These are phyloP conservation scores for Fusarium dlaminii DNA, from an alignment of 2,329 filamentous ascomycete species.

Conservation along the genomic window DNA sequence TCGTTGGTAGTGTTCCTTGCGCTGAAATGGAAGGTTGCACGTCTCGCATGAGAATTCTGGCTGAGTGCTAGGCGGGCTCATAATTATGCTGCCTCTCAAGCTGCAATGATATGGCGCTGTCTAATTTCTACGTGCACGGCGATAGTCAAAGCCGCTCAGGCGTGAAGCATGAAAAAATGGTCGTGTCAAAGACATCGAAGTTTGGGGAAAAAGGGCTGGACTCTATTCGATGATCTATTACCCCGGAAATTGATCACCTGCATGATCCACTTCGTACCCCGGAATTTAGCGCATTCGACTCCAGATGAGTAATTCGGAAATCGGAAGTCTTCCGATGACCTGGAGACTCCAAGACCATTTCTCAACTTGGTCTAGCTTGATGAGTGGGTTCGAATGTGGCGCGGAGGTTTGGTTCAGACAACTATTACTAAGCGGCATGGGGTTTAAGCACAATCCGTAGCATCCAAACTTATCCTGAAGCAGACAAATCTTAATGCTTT, in stretches of 20 bases:
- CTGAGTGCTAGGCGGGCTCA: background rate
- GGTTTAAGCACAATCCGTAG: background rate
- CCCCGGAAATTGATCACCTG: background rate
- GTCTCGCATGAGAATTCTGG: background rate
- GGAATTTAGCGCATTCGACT: background rate
- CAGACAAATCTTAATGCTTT: too few species aligned
- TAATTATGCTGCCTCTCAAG: background rate
- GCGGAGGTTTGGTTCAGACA: background rate
- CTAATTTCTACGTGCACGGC: accelerated
- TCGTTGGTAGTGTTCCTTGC: constrained; percentile 1
- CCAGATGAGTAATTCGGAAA: background rate
- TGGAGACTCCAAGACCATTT: background rate
- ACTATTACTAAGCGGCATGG: background rate
- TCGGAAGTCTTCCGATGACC: background rate
- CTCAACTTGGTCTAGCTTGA: background rate
- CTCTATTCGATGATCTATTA: background rate
- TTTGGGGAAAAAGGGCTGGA: background rate
- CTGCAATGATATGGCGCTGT: background rate
- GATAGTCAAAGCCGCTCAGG: accelerated
- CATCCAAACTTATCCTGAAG: background rate
- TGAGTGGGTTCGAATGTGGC: background rate
- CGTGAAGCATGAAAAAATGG: background rate
- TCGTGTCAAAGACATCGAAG: background rate
- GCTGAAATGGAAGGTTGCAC: constrained; percentile 1
- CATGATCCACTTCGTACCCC: background rate